phyloP scores from a whole-genome alignment of 202 grass and related monocot genomes.

The Musa balbisiana region DNA sequence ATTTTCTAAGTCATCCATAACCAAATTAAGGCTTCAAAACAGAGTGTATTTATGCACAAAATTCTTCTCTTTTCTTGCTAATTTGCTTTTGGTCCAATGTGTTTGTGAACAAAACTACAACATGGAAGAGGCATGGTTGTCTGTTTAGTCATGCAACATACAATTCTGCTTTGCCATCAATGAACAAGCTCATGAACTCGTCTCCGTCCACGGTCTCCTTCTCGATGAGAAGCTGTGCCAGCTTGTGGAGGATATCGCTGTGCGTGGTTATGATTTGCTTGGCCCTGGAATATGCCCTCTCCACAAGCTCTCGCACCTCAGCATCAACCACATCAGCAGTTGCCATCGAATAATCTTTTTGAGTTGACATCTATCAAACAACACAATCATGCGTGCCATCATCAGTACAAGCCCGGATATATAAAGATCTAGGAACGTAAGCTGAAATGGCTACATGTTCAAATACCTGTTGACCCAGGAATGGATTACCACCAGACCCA shows the following conservation, averaged over 20 bases:
- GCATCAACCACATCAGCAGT: conserved; percentile 84
- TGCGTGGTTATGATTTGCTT: conserved; percentile 65
- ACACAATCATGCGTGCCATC: conserved; percentile 2
- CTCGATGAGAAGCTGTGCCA: conserved; percentile 87
- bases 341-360: conserved; percentile 97
- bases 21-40: too few species aligned
- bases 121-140: too few species aligned
- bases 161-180: conserved; percentile 79
- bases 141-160: conserved; percentile 44
- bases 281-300: conserved; percentile 63
- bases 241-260: conserved; percentile 84
- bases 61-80: too few species aligned
- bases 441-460: not conserved
- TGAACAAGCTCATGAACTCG: conserved; percentile 98
- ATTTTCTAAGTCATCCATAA: too few species aligned
- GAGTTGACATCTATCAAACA: conserved; percentile 62
- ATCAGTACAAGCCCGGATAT: not conserved
- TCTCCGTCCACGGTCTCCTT: conserved; percentile 97
- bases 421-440: not conserved
- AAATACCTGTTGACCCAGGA: conserved; percentile 92
- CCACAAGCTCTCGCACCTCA: conserved; percentile 89
- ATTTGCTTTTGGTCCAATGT: too few species aligned
- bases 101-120: too few species aligned
- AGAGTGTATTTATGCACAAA: too few species aligned
- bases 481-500: conserved; percentile 92